phyloP scores from a whole-genome alignment of 305 asterid species.

The Solanum chacoense region DNA sequence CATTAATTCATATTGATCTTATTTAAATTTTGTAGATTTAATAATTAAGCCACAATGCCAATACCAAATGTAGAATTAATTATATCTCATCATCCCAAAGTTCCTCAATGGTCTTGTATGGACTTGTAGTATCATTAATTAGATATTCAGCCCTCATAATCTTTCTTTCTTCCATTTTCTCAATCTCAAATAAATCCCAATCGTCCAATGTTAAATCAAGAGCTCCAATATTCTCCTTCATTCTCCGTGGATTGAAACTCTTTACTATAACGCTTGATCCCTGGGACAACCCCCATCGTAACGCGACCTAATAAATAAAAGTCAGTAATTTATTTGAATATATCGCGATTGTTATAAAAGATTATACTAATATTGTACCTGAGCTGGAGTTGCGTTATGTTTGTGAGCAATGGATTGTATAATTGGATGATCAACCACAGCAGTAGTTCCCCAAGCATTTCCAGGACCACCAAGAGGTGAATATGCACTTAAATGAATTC shows the following conservation, averaged over 20 bases:
- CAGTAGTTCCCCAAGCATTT: slow-evolving; percentile 79
- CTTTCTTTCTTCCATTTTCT: slow-evolving; percentile 48
- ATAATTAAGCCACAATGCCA: not conserved
- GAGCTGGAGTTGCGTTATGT: slow-evolving; percentile 62
- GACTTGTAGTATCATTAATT: slow-evolving; percentile 57
- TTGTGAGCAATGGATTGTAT: slow-evolving; percentile 48
- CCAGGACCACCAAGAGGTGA: slow-evolving; percentile 87
- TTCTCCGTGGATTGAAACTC: slow-evolving; percentile 58
- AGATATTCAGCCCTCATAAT: slow-evolving; percentile 63
- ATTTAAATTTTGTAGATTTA: not conserved
- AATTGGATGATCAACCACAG: slow-evolving; percentile 42
- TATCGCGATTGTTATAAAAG: not conserved
- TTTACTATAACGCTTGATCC: slow-evolving; percentile 69
- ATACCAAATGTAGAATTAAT: not conserved
- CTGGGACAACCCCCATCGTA: slow-evolving; percentile 59
- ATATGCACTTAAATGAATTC: slow-evolving; percentile 72
- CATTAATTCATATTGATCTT: not conserved
- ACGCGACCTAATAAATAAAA: slow-evolving; percentile 28
- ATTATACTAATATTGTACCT: slow-evolving; percentile 6
- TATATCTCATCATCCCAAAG: slow-evolving; percentile 82
- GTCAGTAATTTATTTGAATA: not conserved
- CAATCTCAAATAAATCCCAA: slow-evolving; percentile 36
- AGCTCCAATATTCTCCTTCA: slow-evolving; percentile 65
- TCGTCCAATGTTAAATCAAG: slow-evolving; percentile 33
- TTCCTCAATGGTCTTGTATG: slow-evolving; percentile 63